Evolutionary conservation across 805 yeast genomes (phyloP).

Genomic region (Cyberlindnera maclurae): DNA sequence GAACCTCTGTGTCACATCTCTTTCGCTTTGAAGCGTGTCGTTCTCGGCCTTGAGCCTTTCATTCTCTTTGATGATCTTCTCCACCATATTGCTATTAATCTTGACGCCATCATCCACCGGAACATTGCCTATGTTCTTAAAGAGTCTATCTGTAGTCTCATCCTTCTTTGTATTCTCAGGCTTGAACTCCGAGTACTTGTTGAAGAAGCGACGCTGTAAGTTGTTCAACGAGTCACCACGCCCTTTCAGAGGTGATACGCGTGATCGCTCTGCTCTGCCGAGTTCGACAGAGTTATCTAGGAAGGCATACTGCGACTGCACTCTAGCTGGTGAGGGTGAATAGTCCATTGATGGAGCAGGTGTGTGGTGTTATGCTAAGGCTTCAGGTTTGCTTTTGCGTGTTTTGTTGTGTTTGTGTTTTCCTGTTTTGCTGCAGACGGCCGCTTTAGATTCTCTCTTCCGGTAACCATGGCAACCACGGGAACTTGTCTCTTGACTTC

Average conservation of each 20-base stretch:
- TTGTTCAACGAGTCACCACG: slow-evolving; percentile 9
- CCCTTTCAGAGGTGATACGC: slow-evolving; percentile 12
- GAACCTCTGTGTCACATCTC: slow-evolving; percentile 25
- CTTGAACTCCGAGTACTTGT: slow-evolving; percentile 16
- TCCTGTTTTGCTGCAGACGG: no score
- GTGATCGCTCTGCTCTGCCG: slow-evolving; percentile 13
- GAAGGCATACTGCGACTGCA: slow-evolving; percentile 17
- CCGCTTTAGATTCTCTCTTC: no score
- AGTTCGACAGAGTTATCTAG: slow-evolving; percentile 21
- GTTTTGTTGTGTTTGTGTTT: no score
- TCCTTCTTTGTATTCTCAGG: slow-evolving; percentile 12
- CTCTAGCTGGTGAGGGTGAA: slow-evolving; percentile 21
- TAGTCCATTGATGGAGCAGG: slow-evolving; percentile 16
- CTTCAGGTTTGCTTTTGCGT: no score
- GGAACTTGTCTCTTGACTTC: no score
- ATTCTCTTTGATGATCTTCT: slow-evolving; percentile 29
- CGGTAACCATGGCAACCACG: no score
- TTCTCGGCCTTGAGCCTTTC: slow-evolving; percentile 28
- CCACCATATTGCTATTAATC: slow-evolving; percentile 30
- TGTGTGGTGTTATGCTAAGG: no score
- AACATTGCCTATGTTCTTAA: slow-evolving; percentile 14
- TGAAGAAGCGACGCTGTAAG: slow-evolving; percentile 15
- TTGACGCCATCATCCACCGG: slow-evolving; percentile 27
- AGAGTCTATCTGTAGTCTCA: slow-evolving; percentile 18
- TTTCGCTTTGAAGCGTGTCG: slow-evolving; percentile 26